These are phyloP conservation scores for Fusarium sp. DNA, from an alignment of 2,329 filamentous ascomycete species.

Conservation along the genomic window DNA sequence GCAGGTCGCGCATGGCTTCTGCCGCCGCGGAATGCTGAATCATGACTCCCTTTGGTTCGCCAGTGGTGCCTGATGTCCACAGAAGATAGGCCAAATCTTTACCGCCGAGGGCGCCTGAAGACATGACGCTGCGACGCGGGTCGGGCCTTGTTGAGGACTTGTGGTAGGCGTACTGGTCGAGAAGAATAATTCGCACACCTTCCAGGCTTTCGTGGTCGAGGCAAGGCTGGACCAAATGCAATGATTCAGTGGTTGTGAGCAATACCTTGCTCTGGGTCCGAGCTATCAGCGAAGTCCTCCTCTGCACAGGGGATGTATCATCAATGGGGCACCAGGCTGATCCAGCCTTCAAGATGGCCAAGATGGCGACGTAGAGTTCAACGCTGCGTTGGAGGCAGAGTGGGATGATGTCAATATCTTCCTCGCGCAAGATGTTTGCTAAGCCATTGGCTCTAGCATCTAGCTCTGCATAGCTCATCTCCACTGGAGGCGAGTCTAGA, in stretches of 20 bases:
- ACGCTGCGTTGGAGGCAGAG: slow-evolving; percentile 19
- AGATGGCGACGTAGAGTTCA: slow-evolving; percentile 18
- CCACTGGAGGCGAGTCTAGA: background rate
- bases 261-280: slow-evolving; percentile 23
- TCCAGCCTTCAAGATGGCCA: slow-evolving; percentile 25
- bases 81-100: slow-evolving; percentile 19
- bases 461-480: slow-evolving; percentile 21
- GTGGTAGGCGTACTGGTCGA: slow-evolving; percentile 7
- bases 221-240: slow-evolving; percentile 7
- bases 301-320: slow-evolving; percentile 15
- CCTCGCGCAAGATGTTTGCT: slow-evolving; percentile 5
- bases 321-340: slow-evolving; percentile 30
- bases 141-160: background rate
- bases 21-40: slow-evolving; percentile 22
- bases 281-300: slow-evolving; percentile 24
- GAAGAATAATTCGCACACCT: slow-evolving; percentile 14
- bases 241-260: slow-evolving; percentile 8
- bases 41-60: slow-evolving; percentile 30
- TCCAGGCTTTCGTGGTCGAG: slow-evolving; percentile 3
- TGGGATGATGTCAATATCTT: slow-evolving; percentile 19
- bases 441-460: slow-evolving; percentile 21
- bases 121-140: background rate
- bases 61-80: slow-evolving; percentile 24
- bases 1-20: slow-evolving; percentile 20
- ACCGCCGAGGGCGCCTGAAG: background rate